phyloP scores from a whole-genome alignment of 805 yeast genomes.

The Barnettozyma siamensis region DNA sequence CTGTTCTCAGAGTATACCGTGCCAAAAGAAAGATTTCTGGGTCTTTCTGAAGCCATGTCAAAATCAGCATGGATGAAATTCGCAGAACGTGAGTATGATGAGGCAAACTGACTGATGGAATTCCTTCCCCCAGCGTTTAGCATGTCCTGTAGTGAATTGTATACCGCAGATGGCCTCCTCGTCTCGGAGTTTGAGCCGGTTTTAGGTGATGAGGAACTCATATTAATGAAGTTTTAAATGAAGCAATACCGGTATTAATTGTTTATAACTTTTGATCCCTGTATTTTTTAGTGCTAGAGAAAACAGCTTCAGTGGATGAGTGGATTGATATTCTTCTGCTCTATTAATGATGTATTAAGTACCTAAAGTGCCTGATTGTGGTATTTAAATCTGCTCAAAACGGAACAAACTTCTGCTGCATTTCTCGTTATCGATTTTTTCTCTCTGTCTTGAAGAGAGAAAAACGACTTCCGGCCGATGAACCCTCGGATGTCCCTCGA shows the following conservation, averaged over 20 bases:
- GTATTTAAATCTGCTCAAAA: no score
- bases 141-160: slow-evolving; percentile 24
- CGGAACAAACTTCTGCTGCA: no score
- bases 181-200: neutral
- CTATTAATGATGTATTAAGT: no score
- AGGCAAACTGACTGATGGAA: slow-evolving; percentile 22
- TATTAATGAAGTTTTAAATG: neutral
- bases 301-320: no score
- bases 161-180: slow-evolving; percentile 17
- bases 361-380: no score
- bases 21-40: slow-evolving; percentile 15
- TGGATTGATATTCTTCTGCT: no score
- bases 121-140: slow-evolving; percentile 22
- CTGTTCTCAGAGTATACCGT: slow-evolving; percentile 12
- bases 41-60: slow-evolving; percentile 19
- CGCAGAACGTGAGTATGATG: slow-evolving; percentile 23
- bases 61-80: slow-evolving; percentile 25
- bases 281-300: no score
- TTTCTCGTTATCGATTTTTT: neutral
- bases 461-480: neutral
- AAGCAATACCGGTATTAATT: neutral
- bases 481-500: neutral
- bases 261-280: no score
- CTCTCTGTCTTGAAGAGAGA: neutral
- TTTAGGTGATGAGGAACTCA: neutral